A percentile compares a stretch with the other conserved stretches of the same genome.
These are phyloP conservation scores for Rhizopogon salebrosus DNA, from an alignment of 768 basidiomycete genomes.

Conservation along the genomic window DNA sequence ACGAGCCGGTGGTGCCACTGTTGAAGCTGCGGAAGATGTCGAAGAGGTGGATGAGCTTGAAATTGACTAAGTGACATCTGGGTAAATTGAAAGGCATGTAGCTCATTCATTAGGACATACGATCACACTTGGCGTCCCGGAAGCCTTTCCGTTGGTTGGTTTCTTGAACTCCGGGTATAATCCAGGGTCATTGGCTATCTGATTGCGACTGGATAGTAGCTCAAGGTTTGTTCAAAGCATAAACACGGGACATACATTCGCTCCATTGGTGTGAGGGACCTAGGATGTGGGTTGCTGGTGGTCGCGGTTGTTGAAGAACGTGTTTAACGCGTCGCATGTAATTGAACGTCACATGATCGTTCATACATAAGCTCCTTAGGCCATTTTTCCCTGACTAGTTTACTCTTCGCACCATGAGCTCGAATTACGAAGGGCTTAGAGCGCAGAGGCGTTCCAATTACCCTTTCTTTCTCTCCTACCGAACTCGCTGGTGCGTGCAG, in stretches of 20 bases:
- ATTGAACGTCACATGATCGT: conserved; percentile 14
- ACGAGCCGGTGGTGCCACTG: conserved; percentile 8
- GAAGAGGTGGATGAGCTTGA: conserved; percentile 15
- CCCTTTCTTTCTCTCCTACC: conserved; percentile 52
- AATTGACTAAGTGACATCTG: conserved; percentile 12
- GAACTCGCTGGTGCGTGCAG: conserved; percentile 66
- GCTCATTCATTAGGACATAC: conserved; percentile 12
- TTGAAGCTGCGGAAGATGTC: conserved; percentile 14
- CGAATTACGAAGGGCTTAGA: neutral
- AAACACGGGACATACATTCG: conserved; percentile 13
- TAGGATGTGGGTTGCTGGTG: conserved; percentile 1
- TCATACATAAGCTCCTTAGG: neutral
- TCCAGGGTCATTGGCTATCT: conserved; percentile 19
- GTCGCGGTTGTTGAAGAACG: conserved; percentile 7
- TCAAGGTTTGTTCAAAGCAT: too few relatives aligned
- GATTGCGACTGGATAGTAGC: conserved; percentile 16
- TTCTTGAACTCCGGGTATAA: conserved; percentile 26
- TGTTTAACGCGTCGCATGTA: conserved; percentile 17
- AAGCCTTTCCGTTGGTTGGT: conserved; percentile 12
- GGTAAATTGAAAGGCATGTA: neutral
- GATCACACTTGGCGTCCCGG: conserved; percentile 8
- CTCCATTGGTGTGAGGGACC: conserved; percentile 17
- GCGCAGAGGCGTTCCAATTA: conserved; percentile 42
- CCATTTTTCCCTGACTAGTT: too few relatives aligned
- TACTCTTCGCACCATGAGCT: neutral